Percentiles rank a stretch among this genome's conserved stretches.
phyloP scores from a whole-genome alignment of 768 basidiomycete genomes.

The Tulasnella calospora region DNA sequence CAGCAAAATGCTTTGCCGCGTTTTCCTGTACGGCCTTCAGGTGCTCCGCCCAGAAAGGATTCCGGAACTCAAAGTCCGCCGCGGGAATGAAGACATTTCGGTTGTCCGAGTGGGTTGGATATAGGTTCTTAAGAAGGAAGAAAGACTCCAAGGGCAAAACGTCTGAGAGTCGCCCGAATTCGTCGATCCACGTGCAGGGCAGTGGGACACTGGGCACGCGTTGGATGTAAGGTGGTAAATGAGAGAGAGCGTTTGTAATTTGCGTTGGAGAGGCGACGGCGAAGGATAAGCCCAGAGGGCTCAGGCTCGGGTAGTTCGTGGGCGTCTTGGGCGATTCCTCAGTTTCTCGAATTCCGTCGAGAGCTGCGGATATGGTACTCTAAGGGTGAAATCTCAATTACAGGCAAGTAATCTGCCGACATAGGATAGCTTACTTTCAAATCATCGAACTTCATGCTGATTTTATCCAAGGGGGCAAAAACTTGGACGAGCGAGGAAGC shows the following conservation, averaged over 20 bases:
- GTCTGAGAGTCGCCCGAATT: neutral
- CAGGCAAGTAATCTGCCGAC: neutral
- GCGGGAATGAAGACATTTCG: neutral
- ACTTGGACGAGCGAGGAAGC: neutral
- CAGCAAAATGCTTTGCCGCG: neutral
- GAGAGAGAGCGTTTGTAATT: neutral
- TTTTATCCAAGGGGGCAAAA: neutral
- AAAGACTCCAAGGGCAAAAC: neutral
- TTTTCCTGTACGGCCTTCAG: neutral
- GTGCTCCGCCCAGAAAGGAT: neutral
- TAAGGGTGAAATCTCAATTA: neutral
- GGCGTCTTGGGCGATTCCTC: neutral
- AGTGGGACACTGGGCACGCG: neutral
- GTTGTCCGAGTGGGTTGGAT: neutral
- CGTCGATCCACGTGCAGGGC: neutral
- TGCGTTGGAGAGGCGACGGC: neutral
- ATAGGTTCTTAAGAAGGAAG: neutral
- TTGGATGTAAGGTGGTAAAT: neutral
- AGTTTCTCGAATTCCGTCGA: neutral
- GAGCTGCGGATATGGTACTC: neutral
- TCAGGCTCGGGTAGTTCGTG: neutral
- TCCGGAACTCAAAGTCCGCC: neutral
- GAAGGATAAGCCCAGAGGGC: neutral
- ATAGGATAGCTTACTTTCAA: neutral
- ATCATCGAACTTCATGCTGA: neutral